Evolutionary conservation across 139 green algal genomes (phyloP).

Genomic region (Haematococcus sp.): DNA sequence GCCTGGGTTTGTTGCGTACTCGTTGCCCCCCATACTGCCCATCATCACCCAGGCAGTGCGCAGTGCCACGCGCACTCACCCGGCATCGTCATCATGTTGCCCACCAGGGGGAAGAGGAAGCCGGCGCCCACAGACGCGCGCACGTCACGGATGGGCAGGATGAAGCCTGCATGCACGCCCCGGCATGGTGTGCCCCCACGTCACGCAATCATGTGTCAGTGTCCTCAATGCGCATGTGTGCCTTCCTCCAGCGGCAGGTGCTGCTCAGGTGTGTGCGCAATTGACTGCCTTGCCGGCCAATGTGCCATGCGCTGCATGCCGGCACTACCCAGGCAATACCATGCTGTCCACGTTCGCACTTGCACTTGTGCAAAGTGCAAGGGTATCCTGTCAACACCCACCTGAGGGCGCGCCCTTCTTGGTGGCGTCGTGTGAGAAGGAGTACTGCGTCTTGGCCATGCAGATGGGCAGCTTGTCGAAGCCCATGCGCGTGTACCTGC

Average conservation of each 20-base stretch:
- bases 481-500: constrained; percentile 78
- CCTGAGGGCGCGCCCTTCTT: constrained; percentile 61
- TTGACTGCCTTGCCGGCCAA: no score
- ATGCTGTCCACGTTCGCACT: not conserved
- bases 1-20: no score
- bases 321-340: not conserved
- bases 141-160: constrained; percentile 88
- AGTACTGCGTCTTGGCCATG: constrained; percentile 99
- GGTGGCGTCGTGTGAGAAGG: constrained; percentile 80
- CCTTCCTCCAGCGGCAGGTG: no score
- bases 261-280: no score
- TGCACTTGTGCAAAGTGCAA: not conserved
- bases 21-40: no score
- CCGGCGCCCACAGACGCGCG: constrained; percentile 84
- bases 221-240: no score
- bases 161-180: no score
- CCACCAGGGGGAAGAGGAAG: constrained; percentile 89
- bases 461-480: constrained; percentile 94
- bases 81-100: constrained; percentile 93
- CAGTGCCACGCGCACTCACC: not conserved
- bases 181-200: no score
- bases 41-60: no score
- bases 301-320: no score
- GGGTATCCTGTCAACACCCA: not conserved
- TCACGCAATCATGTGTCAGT: no score